These are phyloP conservation scores for Microthyrium microscopicum DNA, from an alignment of 2,329 filamentous ascomycete species.

Conservation along the genomic window DNA sequence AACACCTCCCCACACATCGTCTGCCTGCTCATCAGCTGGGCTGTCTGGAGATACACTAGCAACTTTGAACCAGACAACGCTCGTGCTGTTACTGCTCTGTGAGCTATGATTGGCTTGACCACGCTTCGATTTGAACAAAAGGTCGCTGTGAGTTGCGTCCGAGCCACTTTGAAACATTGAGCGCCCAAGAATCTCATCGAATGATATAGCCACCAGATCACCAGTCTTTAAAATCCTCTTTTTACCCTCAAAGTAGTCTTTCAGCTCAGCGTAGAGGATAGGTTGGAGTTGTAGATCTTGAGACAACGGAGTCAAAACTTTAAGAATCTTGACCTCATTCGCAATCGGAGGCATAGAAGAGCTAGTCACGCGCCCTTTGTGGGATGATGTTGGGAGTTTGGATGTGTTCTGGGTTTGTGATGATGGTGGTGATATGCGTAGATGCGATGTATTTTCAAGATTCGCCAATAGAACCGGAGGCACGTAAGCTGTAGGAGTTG, in stretches of 20 bases:
- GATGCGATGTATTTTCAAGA: conserved; percentile 58
- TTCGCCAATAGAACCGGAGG: conserved; percentile 83
- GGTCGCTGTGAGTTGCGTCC: conserved; percentile 54
- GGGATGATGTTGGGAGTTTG: conserved; percentile 23
- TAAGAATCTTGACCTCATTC: conserved; percentile 71
- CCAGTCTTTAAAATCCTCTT: conserved; percentile 70
- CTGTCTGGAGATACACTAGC: conserved; percentile 48
- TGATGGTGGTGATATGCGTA: conserved; percentile 59
- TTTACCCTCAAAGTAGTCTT: conserved; percentile 73
- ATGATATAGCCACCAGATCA: conserved; percentile 74
- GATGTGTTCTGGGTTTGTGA: conserved; percentile 12
- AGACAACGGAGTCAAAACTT: conserved; percentile 76
- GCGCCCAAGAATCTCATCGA: conserved; percentile 71
- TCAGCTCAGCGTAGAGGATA: conserved; percentile 70
- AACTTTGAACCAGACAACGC: conserved; percentile 84
- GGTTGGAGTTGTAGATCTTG: conserved; percentile 75
- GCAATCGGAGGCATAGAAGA: conserved; percentile 41
- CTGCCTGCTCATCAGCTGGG: conserved; percentile 41
- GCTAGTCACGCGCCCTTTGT: conserved; percentile 25
- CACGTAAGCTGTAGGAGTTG: conserved; percentile 40
- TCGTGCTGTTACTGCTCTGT: conserved; percentile 12
- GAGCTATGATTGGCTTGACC: conserved; percentile 13
- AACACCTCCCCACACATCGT: conserved; percentile 69
- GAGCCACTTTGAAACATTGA: conserved; percentile 57
- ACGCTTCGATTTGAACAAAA: conserved; percentile 26